These are phyloP conservation scores for Termitomyces sp. DNA, from an alignment of 1,284 basidiomycete species.

Conservation along the genomic window DNA sequence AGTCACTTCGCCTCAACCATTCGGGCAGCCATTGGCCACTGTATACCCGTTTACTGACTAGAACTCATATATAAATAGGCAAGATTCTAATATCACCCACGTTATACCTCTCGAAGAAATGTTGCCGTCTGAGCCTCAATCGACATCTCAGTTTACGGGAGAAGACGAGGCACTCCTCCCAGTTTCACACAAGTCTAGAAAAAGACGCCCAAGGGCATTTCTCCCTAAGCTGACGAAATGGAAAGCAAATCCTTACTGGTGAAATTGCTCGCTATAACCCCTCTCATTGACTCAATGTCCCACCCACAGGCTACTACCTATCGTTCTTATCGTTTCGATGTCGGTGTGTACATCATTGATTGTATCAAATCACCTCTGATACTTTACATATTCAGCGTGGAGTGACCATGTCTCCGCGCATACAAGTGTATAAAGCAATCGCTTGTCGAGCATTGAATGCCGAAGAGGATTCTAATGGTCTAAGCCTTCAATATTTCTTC, in stretches of 20 bases:
- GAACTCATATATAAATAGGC: background rate
- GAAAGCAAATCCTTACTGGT: slow-evolving; percentile 34
- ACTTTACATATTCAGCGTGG: slow-evolving; percentile 36
- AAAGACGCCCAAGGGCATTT: slow-evolving; percentile 9
- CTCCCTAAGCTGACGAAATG: slow-evolving; percentile 18
- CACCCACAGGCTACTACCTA: slow-evolving; percentile 37
- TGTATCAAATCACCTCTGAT: background rate
- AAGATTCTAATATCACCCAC: slow-evolving; percentile 2
- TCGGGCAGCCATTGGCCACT: background rate
- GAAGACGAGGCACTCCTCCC: slow-evolving; percentile 20
- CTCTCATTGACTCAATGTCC: background rate
- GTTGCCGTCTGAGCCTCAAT: slow-evolving; percentile 1
- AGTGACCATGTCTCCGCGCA: slow-evolving; percentile 41
- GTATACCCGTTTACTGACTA: background rate
- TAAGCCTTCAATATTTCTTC: slow-evolving; percentile 12
- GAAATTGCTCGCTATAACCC: slow-evolving; percentile 6
- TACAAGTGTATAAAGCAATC: slow-evolving; percentile 43
- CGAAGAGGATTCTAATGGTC: slow-evolving; percentile 20
- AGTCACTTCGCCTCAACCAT: background rate
- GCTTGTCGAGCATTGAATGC: slow-evolving; percentile 32
- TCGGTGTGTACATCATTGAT: slow-evolving; percentile 29
- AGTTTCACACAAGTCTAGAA: slow-evolving; percentile 5
- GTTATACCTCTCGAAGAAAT: slow-evolving; percentile 15
- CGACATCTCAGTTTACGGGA: background rate
- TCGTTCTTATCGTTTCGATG: slow-evolving; percentile 40